These are phyloP conservation scores for Murraya koenigii DNA, from an alignment of 345 rosid species.

Conservation along the genomic window DNA sequence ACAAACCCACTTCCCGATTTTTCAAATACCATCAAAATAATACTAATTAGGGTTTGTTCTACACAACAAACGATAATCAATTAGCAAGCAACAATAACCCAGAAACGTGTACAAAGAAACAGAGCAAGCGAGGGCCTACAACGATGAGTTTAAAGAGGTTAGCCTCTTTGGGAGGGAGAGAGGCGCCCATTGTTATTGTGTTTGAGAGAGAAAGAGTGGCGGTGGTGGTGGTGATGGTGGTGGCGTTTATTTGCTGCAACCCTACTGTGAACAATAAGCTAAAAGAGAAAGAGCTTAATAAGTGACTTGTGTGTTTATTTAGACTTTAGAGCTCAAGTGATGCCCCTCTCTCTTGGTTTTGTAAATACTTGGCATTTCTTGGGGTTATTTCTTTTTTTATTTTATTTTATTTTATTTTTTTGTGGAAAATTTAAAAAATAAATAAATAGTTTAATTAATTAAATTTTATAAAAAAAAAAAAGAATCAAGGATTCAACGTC, in stretches of 20 bases:
- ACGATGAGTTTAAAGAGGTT: constrained; percentile 99
- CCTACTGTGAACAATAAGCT: constrained; percentile 45
- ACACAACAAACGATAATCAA: background rate
- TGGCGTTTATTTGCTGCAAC: constrained; percentile 87
- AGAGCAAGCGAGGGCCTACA: constrained; percentile 51
- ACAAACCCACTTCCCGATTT: background rate
- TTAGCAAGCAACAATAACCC: background rate
- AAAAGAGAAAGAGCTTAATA: background rate
- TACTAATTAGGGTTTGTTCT: constrained; percentile 22
- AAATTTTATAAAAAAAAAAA: too few species aligned
- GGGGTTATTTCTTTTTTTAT: too few species aligned
- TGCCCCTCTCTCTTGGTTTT: too few species aligned
- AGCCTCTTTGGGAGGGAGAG: constrained; percentile 99
- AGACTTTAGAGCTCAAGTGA: too few species aligned
- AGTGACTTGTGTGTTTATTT: too few species aligned
- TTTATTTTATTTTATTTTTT: too few species aligned
- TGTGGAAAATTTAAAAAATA: too few species aligned
- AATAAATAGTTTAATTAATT: too few species aligned
- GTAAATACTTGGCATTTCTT: too few species aligned
- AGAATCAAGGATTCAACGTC: too few species aligned
- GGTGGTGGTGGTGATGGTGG: constrained; percentile 22
- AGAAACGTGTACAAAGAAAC: background rate
- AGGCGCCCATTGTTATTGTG: constrained; percentile 69
- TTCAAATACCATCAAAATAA: constrained; percentile 5
- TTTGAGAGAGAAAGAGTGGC: background rate